Conservation (phyloP, 352 stramenopile species). For the Globisporangium polare region DNA sequence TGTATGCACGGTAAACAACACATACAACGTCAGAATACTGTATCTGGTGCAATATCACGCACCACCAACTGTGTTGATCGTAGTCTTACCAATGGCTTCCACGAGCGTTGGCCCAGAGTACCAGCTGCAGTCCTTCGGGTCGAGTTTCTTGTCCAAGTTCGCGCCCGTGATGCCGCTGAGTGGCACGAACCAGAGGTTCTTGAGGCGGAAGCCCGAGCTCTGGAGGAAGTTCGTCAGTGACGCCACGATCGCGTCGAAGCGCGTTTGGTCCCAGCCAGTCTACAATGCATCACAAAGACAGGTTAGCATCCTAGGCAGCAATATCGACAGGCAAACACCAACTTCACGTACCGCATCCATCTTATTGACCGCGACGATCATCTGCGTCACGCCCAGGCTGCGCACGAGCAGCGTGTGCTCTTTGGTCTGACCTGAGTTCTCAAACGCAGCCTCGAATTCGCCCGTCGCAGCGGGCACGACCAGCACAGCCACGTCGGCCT, state of each 20-base stretch:
- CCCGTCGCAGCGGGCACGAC: constrained; percentile 93
- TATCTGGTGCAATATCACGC: background rate
- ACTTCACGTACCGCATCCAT: constrained; percentile 86
- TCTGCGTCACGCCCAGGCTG: constrained; percentile 92
- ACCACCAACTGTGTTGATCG: background rate
- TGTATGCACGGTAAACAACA: constrained; percentile 18
- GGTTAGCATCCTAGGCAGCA: background rate
- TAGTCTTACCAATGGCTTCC: constrained; percentile 57
- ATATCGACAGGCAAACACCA: background rate
- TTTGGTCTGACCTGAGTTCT: constrained; percentile 95
- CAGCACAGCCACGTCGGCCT: constrained; percentile 91
- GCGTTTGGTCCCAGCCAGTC: constrained; percentile 65
- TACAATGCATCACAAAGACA: constrained; percentile 12
- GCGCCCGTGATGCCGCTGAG: constrained; percentile 81
- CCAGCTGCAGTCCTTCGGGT: constrained; percentile 52
- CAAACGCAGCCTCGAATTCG: constrained; percentile 96
- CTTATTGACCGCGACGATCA: constrained; percentile 98
- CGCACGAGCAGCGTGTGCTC: constrained; percentile 95
- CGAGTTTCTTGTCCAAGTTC: constrained; percentile 74
- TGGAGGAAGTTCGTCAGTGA: constrained; percentile 76
- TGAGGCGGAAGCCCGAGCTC: constrained; percentile 66
- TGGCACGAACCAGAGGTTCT: constrained; percentile 85
- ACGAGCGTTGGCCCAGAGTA: constrained; percentile 79
- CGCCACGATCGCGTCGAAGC: constrained; percentile 76
- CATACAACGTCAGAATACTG: constrained; percentile 9